These are phyloP conservation scores for Clarkia xantiana DNA, from an alignment of 345 rosid genomes.

Conservation along the genomic window DNA sequence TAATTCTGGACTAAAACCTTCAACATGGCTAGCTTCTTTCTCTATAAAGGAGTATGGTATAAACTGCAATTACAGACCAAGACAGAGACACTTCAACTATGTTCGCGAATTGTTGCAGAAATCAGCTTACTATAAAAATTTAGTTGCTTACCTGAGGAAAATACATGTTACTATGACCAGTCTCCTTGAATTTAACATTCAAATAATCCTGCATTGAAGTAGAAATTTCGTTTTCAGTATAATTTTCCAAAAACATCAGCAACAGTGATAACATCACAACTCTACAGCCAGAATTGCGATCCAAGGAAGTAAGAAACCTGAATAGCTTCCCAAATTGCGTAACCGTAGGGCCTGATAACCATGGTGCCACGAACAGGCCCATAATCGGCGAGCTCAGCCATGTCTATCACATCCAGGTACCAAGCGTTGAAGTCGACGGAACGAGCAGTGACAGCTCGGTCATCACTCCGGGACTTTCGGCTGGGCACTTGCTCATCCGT, in stretches of 20 bases:
- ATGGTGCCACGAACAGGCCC: slow-evolving; percentile 95
- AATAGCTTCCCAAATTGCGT: slow-evolving; percentile 94
- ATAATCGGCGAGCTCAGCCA: slow-evolving; percentile 88
- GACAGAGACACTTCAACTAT: background rate
- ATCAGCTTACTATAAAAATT: too few species aligned
- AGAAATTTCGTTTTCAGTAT: background rate
- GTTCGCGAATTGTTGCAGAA: too few species aligned
- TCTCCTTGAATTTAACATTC: slow-evolving; percentile 88
- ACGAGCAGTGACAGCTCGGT: slow-evolving; percentile 62
- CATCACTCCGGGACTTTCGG: slow-evolving; percentile 22
- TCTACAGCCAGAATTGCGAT: slow-evolving; percentile 8
- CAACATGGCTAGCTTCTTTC: slow-evolving; percentile 95
- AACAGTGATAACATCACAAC: background rate
- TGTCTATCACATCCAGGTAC: slow-evolving; percentile 83
- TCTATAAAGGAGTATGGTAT: slow-evolving; percentile 94
- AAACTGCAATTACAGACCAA: slow-evolving; percentile 28
- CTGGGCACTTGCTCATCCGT: slow-evolving; percentile 32
- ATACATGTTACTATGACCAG: slow-evolving; percentile 90
- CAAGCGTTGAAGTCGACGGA: slow-evolving; percentile 89
- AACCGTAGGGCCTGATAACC: slow-evolving; percentile 92
- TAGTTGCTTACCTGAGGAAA: slow-evolving; percentile 58
- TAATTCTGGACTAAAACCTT: slow-evolving; percentile 87
- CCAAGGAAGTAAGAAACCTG: slow-evolving; percentile 12
- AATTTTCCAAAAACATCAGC: background rate
- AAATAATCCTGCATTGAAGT: slow-evolving; percentile 47